Evolutionary conservation across 495 filamentous ascomycete genomes (phyloP), one percentile per base, ranked within the genome.

Genomic region (Penicillium dipodomyicola): DNA sequence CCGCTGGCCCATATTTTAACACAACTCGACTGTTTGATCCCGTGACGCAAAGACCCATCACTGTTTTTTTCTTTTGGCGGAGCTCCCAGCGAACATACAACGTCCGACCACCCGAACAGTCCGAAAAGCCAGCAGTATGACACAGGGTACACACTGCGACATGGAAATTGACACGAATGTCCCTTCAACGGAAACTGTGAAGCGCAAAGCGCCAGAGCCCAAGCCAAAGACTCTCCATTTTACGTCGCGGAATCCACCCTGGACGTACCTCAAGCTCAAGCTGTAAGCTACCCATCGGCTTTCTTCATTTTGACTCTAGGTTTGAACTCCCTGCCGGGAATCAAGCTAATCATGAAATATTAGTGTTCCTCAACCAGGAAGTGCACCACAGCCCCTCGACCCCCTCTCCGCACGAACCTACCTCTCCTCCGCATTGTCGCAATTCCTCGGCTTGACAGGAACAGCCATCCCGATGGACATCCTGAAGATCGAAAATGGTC

Each of bases 371-470:
- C 72, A 69, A 53, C 73, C 65, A 27, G 61, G 58, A 52, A 58
- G 54, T 47, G 23, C 68, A 46, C 12, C 68, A 29, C 56, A 67
- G 15, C 68, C 80, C 33, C 73, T 93, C 33, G 92, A 97, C 72
- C 76, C 80, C 29, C 78, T 96, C 33, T 92, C 90, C 45, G 82
- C 84, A 32, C 86, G 86, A 37, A 81, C 87, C 1, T 84, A 90
- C 63, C 84, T 94, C 49, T 86, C 82, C 20, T 70, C 87, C 29
- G 87, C 91, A 0, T 75, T 96, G 1, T 80, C 79, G 9, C 88
- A 92, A 64, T 96, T 89, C 72, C 83, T 96, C 19, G 93, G 93
- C 9, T 63, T 87, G 30, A 83, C 83, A 2, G 93, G 93, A 32
- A 77, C 87, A 5, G 82, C 87, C 1, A 90, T 96, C 20, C 75